phyloP scores from a whole-genome alignment of 257 asterid genomes.

The Schizonepeta tenuifolia region DNA sequence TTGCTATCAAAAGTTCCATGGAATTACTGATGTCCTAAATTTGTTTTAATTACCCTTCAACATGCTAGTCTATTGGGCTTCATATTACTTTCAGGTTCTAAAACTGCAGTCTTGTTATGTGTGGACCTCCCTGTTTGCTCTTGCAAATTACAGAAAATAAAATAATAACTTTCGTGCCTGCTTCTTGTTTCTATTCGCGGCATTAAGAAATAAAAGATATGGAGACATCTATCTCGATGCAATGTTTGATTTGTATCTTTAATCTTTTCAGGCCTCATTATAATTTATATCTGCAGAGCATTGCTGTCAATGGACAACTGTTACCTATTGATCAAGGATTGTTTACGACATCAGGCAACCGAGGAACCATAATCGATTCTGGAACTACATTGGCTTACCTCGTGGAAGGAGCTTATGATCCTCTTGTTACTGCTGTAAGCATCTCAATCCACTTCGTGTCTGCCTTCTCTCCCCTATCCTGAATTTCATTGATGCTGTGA shows the following conservation, averaged over 20 bases:
- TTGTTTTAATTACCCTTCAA: neutral
- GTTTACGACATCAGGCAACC: constrained; percentile 71
- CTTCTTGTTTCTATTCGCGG: constrained; percentile 17
- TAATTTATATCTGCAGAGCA: constrained; percentile 76
- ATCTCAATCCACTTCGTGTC: constrained; percentile 24
- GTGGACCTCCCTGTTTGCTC: constrained; percentile 18
- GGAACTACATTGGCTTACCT: constrained; percentile 92
- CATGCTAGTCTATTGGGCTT: neutral
- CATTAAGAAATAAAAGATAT: constrained; percentile 21
- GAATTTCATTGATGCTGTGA: constrained; percentile 19
- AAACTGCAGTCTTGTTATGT: neutral
- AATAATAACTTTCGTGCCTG: constrained; percentile 26
- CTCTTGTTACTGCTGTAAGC: constrained; percentile 77
- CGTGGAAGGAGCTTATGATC: constrained; percentile 80
- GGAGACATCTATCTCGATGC: neutral
- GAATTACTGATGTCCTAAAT: neutral
- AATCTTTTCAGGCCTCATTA: constrained; percentile 75
- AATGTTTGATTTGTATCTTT: constrained; percentile 29
- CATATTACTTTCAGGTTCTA: neutral
- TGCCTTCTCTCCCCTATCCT: constrained; percentile 26
- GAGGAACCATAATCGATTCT: constrained; percentile 86
- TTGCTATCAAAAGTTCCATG: neutral
- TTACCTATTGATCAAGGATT: constrained; percentile 72
- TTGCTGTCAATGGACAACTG: constrained; percentile 75
- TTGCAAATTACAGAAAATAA: neutral